These are phyloP conservation scores for Leccinum broughii DNA, from an alignment of 768 basidiomycete genomes.

Conservation along the genomic window DNA sequence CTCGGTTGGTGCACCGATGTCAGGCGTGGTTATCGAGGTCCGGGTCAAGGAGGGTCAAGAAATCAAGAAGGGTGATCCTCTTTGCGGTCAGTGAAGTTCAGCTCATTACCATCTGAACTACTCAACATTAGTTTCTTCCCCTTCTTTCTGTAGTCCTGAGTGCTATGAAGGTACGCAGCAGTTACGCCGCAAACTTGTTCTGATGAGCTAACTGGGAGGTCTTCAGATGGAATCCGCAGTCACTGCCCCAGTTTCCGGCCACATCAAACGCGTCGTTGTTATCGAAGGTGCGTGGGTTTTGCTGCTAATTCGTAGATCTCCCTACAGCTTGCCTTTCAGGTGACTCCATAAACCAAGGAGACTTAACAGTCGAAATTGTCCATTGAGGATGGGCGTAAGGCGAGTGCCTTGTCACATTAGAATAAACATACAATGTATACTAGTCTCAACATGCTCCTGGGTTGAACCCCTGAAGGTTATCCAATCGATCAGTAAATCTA, in stretches of 20 bases:
- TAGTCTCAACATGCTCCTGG: slow-evolving; percentile 13
- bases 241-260: slow-evolving; percentile 94
- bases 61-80: slow-evolving; percentile 97
- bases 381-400: slow-evolving; percentile 43
- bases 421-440: slow-evolving; percentile 20
- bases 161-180: slow-evolving; percentile 84
- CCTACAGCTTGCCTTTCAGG: slow-evolving; percentile 43
- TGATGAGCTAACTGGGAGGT: slow-evolving; percentile 19
- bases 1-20: slow-evolving; percentile 97
- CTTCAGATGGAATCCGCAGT: slow-evolving; percentile 95
- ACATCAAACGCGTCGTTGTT: slow-evolving; percentile 91
- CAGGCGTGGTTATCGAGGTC: slow-evolving; percentile 97
- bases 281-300: slow-evolving; percentile 62
- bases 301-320: not conserved
- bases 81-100: slow-evolving; percentile 65
- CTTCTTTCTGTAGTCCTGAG: slow-evolving; percentile 65
- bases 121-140: slow-evolving; percentile 14
- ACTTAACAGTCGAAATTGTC: slow-evolving; percentile 86
- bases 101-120: slow-evolving; percentile 21
- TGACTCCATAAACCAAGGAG: slow-evolving; percentile 94
- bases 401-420: slow-evolving; percentile 18
- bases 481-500: not conserved
- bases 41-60: slow-evolving; percentile 97
- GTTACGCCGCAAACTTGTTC: not conserved
- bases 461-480: not conserved